Evolutionary conservation across 805 yeast genomes (phyloP).

Genomic region (Saturnispora sanitii): DNA sequence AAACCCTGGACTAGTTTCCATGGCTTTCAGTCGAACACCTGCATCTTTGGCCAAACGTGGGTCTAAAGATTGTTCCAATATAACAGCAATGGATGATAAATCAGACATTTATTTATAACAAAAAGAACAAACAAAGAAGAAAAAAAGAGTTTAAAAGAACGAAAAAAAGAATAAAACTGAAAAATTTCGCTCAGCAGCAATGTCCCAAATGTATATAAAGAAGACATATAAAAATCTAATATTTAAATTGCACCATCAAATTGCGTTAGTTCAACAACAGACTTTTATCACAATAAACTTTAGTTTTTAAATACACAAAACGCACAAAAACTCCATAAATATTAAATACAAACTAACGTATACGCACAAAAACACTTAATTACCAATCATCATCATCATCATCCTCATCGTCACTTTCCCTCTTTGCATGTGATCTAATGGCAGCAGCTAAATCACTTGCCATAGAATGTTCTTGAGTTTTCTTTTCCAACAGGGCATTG

Average conservation of each 20-base stretch:
- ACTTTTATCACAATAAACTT: neutral
- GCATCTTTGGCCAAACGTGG: constrained; percentile 58
- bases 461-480: constrained; percentile 47
- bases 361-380: neutral
- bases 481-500: constrained; percentile 55
- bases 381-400: constrained; percentile 41
- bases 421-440: constrained; percentile 62
- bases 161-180: neutral
- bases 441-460: constrained; percentile 91
- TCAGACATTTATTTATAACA: constrained; percentile 26
- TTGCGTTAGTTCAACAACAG: too few relatives aligned
- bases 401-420: constrained; percentile 63
- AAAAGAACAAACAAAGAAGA: neutral
- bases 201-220: neutral
- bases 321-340: neutral
- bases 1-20: constrained; percentile 67
- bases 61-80: constrained; percentile 53
- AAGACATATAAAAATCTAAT: neutral
- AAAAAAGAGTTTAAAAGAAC: neutral
- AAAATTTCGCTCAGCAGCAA: too few relatives aligned
- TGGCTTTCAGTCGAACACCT: constrained; percentile 50
- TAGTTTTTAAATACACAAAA: neutral
- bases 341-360: neutral
- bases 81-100: constrained; percentile 41
- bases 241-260: too few relatives aligned